A percentile compares a stretch with the other conserved stretches of the same genome.
Evolutionary conservation across 2,329 filamentous ascomycete species (phyloP).

Genomic region (Elsinoe ampelina): DNA sequence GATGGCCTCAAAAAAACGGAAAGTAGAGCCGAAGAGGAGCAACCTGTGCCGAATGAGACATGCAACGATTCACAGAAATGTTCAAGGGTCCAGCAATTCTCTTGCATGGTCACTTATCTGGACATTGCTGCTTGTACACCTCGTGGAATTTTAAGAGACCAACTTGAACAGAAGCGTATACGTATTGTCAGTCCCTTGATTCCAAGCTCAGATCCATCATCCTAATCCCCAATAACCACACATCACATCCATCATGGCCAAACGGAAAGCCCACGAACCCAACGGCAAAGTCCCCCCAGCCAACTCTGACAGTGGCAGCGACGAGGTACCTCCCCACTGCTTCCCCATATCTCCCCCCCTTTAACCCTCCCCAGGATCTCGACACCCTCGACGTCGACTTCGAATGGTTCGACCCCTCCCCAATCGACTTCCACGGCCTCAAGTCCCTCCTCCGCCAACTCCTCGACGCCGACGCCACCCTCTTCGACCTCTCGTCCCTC

Average conservation of each 20-base stretch:
- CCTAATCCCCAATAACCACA: not conserved
- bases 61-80: too few species aligned
- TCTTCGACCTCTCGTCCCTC: conserved; percentile 81
- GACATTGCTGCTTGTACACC: too few species aligned
- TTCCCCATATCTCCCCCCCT: not conserved
- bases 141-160: too few species aligned
- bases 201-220: not conserved
- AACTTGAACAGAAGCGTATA: too few species aligned
- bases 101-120: too few species aligned
- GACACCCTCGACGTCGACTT: conserved; percentile 94
- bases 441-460: conserved; percentile 86
- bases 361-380: conserved; percentile 55
- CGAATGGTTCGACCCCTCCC: conserved; percentile 95
- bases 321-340: conserved; percentile 19
- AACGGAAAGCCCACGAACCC: conserved; percentile 42
- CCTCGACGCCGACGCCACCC: conserved; percentile 74
- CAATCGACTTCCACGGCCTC: conserved; percentile 88
- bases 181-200: not conserved
- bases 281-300: conserved; percentile 33
- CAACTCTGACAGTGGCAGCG: conserved; percentile 27
- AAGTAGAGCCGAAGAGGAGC: too few species aligned
- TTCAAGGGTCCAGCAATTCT: too few species aligned
- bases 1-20: too few species aligned
- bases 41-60: too few species aligned
- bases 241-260: conserved; percentile 35